Conservation (phyloP, 2,329 filamentous ascomycete genomes). For the Talaromyces islandicus region DNA sequence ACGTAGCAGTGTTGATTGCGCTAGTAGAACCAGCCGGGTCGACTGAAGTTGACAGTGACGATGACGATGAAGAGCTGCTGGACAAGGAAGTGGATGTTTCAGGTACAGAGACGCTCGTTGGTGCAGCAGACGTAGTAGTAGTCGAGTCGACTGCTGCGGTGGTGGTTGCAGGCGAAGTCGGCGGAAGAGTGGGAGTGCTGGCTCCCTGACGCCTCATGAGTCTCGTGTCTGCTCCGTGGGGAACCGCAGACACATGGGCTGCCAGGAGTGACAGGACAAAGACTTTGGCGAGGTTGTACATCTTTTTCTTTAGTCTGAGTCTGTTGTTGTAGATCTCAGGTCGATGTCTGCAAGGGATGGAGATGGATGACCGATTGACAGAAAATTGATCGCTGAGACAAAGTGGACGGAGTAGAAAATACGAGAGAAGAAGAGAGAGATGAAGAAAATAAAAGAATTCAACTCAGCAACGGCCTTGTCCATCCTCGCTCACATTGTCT, state of each 20-base stretch:
- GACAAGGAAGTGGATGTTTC: neutral
- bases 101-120: neutral
- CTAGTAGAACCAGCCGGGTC: neutral
- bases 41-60: neutral
- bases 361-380: neutral
- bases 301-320: neutral
- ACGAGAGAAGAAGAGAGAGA: neutral
- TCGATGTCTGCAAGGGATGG: neutral
- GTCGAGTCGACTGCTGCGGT: neutral
- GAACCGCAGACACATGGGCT: conserved; percentile 3
- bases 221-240: neutral
- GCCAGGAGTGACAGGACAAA: conserved; percentile 6
- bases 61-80: neutral
- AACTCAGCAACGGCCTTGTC: neutral
- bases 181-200: conserved; percentile 2
- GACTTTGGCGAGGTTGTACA: neutral
- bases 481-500: neutral
- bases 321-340: neutral
- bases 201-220: conserved; percentile 5
- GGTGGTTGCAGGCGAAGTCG: neutral
- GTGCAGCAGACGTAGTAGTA: conserved; percentile 1
- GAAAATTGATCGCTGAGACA: neutral
- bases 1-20: neutral
- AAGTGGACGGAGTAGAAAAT: neutral
- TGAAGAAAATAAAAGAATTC: neutral